Evolutionary conservation across 2,329 filamentous ascomycete species (phyloP), one percentile per base, ranked within the genome.

Genomic region (Beauveria rudraprayagi): DNA sequence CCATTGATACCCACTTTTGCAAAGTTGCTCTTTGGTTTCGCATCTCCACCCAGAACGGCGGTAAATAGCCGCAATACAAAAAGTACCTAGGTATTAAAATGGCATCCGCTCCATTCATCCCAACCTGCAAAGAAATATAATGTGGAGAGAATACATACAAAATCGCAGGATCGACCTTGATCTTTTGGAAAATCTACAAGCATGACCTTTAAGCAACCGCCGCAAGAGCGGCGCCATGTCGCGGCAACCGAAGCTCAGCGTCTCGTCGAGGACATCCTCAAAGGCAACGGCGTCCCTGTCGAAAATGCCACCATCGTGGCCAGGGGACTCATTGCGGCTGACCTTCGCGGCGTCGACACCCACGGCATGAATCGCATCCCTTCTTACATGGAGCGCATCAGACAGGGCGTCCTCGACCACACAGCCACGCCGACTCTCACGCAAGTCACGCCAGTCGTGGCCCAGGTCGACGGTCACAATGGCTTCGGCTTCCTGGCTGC

Each of bases 351-450:
- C 55, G 86, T 92, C 28, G 90, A 93, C 69, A 91, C 88, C 0
- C 90, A 93, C 70, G 90, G 76, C 63, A 84, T 89, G 71, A 91
- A 90, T 71, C 84, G 90, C 6, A 85, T 93, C 46, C 89, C 89
- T 1, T 90, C 86, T 0, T 93, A 93, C 76, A 83, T 92, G 77
- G 80, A 83, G 59, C 86, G 90, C 19, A 82, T 92, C 64, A 83
- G 88, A 2, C 80, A 87, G 68, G 85, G 86, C 2, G 87, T 89
- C 2, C 80, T 93, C 8, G 78, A 89, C 66, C 77, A 86, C 11
- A 71, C 70, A 11, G 86, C 86, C 1, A 70, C 76, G 3, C 89
- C 89, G 0, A 77, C 75, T 0, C 63, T 92, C 2, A 76, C 69
- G 0, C 80, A 88, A 64, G 72, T 85, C 53, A 92, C 90, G 0